Percentiles rank a stretch among this genome's conserved stretches.
These are phyloP conservation scores for Fragilariopsis cylindrus DNA, from an alignment of 108 stramenopile genomes.

Conservation along the genomic window DNA sequence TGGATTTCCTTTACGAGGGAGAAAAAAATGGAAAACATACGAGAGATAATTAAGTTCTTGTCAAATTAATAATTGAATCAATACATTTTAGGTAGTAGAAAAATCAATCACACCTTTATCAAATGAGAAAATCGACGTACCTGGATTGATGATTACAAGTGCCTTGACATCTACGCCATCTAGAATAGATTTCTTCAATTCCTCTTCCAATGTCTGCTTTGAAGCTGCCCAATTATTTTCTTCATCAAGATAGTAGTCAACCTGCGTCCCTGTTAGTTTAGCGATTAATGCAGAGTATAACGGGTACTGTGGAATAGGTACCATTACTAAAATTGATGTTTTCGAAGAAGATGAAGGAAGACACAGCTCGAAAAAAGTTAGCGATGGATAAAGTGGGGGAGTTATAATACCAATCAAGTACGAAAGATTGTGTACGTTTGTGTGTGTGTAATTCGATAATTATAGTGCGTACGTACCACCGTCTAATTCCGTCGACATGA, in stretches of 20 bases:
- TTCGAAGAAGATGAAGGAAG: neutral
- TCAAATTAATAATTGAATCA: neutral
- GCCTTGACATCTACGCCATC: slow-evolving; percentile 70
- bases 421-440: neutral
- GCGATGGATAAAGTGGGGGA: neutral
- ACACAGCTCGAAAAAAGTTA: neutral
- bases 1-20: slow-evolving; percentile 62
- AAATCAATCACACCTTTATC: too few relatives aligned
- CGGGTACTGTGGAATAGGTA: slow-evolving; percentile 98
- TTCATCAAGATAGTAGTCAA: slow-evolving; percentile 93
- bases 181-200: slow-evolving; percentile 61
- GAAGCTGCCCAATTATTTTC: slow-evolving; percentile 78
- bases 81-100: too few relatives aligned
- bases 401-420: neutral
- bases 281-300: slow-evolving; percentile 92
- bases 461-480: slow-evolving; percentile 3
- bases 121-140: neutral
- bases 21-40: neutral
- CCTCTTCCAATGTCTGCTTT: slow-evolving; percentile 68
- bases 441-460: neutral
- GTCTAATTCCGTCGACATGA: slow-evolving; percentile 47
- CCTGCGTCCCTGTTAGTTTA: slow-evolving; percentile 80
- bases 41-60: neutral
- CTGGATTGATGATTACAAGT: slow-evolving; percentile 97
- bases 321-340: slow-evolving; percentile 53